Base-by-base conservation (phyloP, 352 stramenopile genomes). In the Phytophthora palmivora region DNA sequence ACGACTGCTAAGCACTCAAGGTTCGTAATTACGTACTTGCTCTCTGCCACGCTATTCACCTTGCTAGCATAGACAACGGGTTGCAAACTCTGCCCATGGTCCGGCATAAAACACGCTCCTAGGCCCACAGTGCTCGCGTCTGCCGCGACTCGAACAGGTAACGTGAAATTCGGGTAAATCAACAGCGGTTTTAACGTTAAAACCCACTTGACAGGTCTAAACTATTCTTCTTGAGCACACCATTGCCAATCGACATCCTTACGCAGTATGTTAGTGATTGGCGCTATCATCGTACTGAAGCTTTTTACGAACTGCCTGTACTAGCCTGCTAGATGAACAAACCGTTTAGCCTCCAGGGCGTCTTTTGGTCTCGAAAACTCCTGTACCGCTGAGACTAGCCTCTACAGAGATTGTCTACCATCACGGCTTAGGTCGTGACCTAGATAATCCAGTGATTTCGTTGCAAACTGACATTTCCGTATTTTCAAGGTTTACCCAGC, bases 241-340 rank as follows among this genome's bases (percentile, higher is more conserved):
- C 48, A 56, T n/a, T 28, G 9, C 33, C 48, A 56, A 11, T 45
- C 21, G n/a, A 18, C 18, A 3, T 28, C 14, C 18, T 56, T 56
- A 4, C 34, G 19, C 21, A 56, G 8, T 18, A 56, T 28, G 15
- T 21, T 56, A 2, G 34, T 56, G 6, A 46, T 33, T 6, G 48
- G 34, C 7, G 33, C 24, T 34, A 56, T 46, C 19, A 37, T 26
- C 1, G 48, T 33, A 3, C 48, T 34, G 28, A 44, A 46, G 16
- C 6, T 2, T 18, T 19, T 19, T 15, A 15, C 8, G 26, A 32
- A 32, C 26, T 32, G 4, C 8, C 26, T 32, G 26, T 56, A 56
- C 6, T 46, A 56, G 19, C 34, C 48, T 9, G 34, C 48, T 14
- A 56, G 36, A 19, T 51, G 44, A 22, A 39, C 26, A 11, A 51